Conservation (phyloP, 2,329 filamentous ascomycete species). For the Trichophyton equinum region DNA sequence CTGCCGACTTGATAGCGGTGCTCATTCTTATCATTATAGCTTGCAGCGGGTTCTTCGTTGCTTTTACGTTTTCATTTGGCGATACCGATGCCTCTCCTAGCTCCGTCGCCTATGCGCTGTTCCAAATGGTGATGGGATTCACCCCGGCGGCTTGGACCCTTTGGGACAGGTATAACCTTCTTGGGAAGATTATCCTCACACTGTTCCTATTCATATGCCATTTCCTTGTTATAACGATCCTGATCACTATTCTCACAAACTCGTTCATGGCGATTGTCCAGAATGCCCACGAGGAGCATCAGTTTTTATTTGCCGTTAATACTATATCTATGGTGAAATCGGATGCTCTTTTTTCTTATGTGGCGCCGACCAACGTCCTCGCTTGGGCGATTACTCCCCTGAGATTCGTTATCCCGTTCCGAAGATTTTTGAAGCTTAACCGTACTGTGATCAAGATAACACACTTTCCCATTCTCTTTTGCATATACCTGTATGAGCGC, state of each 20-base stretch:
- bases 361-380: slow-evolving; percentile 81
- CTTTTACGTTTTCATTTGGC: slow-evolving; percentile 73
- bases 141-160: slow-evolving; percentile 88
- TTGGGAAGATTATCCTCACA: slow-evolving; percentile 64
- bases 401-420: slow-evolving; percentile 66
- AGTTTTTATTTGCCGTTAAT: slow-evolving; percentile 89
- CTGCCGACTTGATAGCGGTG: slow-evolving; percentile 73
- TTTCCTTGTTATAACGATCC: slow-evolving; percentile 84
- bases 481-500: slow-evolving; percentile 78
- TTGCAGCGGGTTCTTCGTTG: slow-evolving; percentile 91
- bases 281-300: slow-evolving; percentile 84
- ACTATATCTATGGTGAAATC: slow-evolving; percentile 98
- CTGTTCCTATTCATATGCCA: slow-evolving; percentile 89
- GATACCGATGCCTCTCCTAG: slow-evolving; percentile 56
- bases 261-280: slow-evolving; percentile 92
- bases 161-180: slow-evolving; percentile 67
- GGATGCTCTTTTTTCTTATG: slow-evolving; percentile 88
- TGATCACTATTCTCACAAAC: slow-evolving; percentile 92
- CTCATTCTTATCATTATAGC: slow-evolving; percentile 72
- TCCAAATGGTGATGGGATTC: slow-evolving; percentile 92
- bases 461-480: slow-evolving; percentile 75
- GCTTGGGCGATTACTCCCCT: slow-evolving; percentile 80
- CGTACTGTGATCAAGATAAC: slow-evolving; percentile 84
- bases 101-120: slow-evolving; percentile 76
- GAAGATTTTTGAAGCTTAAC: slow-evolving; percentile 72